Base-by-base conservation (phyloP, 2,329 filamentous ascomycete species). In the Samsoniella hepiali region DNA sequence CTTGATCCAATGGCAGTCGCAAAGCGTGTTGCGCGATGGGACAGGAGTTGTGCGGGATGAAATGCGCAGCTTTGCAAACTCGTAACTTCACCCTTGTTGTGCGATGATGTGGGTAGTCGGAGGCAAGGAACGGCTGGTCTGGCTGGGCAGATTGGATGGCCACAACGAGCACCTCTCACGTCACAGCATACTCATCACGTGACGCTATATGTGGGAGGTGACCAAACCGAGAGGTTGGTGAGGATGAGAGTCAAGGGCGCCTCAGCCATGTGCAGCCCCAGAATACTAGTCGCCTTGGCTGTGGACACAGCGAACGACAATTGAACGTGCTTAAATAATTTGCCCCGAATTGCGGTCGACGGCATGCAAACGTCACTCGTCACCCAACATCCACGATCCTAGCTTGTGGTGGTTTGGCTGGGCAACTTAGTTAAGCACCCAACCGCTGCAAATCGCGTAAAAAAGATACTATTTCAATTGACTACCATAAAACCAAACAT, bases 111-210 rank as follows among this genome's bases (percentile, higher is more conserved):
- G 63, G 59, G 53, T 58, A 63, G 59, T 58, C 27, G 34, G 50
- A 58, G 40, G 58, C 50, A 62, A 54, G 44, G 17, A 55, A 59
- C 49, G 47, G 38, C 56, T 38, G 63, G 53, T 56, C 63, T 58
- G 56, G 62, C 62, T 62, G 45, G 58, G 58, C 54, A 44, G 59
- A 58, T 56, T 40, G 63, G 29, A 57, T 42, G 42, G 47, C 49
- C 44, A 47, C n/a, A 38, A 51, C 56, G 38, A 62, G 59, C 63
- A 62, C 54, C 59, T 62, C 58, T 63, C 49, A 62, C 63, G 63
- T 65, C 63, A 65, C 63, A 62, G 58, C 57, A 63, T 63, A 58
- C 42, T 13, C 63, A 58, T 64, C 63, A 64, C 63, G 63, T 64
- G 63, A 64, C 53, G 42, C 29, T 51, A 51, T 57, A 57, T 56